Percentiles rank a stretch among this genome's conserved stretches.
Evolutionary conservation across 345 rosid species (phyloP).

Genomic region (Euphorbia lathyris): DNA sequence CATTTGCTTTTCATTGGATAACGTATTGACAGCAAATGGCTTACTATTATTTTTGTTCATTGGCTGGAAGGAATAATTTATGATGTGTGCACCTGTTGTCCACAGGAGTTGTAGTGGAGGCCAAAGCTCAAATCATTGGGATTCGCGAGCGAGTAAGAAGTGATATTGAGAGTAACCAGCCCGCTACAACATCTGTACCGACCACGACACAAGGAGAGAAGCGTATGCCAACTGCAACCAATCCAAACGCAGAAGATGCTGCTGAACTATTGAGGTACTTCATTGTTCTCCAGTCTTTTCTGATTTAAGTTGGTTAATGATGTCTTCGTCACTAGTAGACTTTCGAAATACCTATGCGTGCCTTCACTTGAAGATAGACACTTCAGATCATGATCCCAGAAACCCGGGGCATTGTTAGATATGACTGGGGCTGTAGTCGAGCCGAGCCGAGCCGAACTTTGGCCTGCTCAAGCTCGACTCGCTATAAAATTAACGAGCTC

Average conservation of each 20-base stretch:
- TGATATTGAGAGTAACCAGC: constrained; percentile 61
- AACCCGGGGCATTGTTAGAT: no score
- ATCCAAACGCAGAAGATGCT: constrained; percentile 89
- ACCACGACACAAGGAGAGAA: constrained; percentile 39
- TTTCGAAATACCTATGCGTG: no score
- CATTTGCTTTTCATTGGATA: neutral
- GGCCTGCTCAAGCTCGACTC: no score
- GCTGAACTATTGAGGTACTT: constrained; percentile 75
- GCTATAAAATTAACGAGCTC: no score
- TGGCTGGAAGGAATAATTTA: neutral
- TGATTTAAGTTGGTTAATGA: neutral
- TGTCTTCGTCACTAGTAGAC: neutral
- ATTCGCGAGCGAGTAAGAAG: constrained; percentile 86
- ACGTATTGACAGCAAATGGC: neutral
- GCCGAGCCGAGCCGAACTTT: no score
- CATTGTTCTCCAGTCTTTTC: neutral
- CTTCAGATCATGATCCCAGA: no score
- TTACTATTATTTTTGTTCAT: neutral
- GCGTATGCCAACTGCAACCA: constrained; percentile 64
- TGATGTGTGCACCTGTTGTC: neutral
- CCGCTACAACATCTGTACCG: constrained; percentile 34
- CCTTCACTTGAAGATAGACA: no score
- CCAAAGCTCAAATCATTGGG: constrained; percentile 80
- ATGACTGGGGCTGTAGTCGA: no score
- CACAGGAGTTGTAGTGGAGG: constrained; percentile 74